These are phyloP conservation scores for Lepidium didymum DNA, from an alignment of 345 rosid species.

Conservation along the genomic window DNA sequence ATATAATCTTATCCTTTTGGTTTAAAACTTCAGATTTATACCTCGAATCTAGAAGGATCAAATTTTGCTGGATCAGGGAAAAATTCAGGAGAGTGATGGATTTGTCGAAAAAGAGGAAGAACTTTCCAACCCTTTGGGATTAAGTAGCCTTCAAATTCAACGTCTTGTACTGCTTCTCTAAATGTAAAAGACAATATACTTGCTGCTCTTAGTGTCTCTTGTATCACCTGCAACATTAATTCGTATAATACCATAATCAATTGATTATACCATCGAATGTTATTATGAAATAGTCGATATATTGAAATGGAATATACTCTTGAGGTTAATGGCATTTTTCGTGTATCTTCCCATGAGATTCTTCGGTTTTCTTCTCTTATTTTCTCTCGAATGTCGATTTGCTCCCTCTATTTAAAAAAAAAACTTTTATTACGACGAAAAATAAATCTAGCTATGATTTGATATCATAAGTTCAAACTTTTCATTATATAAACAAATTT, in stretches of 20 bases:
- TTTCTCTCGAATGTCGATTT: constrained; percentile 45
- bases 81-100: constrained; percentile 67
- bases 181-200: constrained; percentile 87
- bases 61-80: constrained; percentile 76
- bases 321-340: constrained; percentile 75
- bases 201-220: constrained; percentile 87
- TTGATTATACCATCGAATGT: not conserved
- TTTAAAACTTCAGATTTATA: not conserved
- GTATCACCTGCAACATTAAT: constrained; percentile 58
- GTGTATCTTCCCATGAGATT: constrained; percentile 86
- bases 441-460: not conserved
- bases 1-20: not conserved
- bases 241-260: not conserved
- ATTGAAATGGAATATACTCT: constrained; percentile 37
- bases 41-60: constrained; percentile 91
- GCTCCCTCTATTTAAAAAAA: constrained; percentile 50
- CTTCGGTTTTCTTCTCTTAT: constrained; percentile 42
- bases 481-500: not conserved
- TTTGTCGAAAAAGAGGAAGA: constrained; percentile 83
- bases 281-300: not conserved
- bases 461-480: no score
- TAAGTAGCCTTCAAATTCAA: constrained; percentile 65
- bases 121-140: constrained; percentile 98
- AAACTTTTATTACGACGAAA: not conserved
- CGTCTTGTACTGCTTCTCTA: constrained; percentile 86